A percentile compares a stretch with the other conserved stretches of the same genome.
Evolutionary conservation across 176 grass and related monocot species (phyloP).

Genomic region (Eremochloa ophiuroides): DNA sequence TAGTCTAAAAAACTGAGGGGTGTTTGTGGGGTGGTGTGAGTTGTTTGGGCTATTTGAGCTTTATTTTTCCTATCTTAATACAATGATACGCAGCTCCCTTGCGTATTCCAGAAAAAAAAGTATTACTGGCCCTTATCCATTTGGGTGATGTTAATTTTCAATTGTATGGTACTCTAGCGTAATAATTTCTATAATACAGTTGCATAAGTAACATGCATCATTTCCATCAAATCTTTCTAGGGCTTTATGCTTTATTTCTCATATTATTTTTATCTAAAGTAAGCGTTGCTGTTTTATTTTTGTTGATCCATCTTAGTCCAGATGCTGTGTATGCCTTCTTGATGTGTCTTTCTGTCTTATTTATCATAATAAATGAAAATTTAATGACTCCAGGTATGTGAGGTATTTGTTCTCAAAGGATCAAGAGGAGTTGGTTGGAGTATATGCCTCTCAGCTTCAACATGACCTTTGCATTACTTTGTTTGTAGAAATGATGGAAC

Average conservation of each 20-base stretch:
- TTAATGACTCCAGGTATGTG: slow-evolving; percentile 69
- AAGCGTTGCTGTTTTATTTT: not conserved
- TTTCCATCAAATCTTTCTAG: not conserved
- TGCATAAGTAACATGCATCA: not conserved
- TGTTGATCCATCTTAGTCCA: not conserved
- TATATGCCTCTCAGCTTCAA: slow-evolving; percentile 91
- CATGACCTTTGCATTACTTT: slow-evolving; percentile 81
- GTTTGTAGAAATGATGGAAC: slow-evolving; percentile 95
- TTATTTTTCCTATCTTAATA: no score
- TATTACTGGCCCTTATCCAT: not conserved
- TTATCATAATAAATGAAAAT: slow-evolving; percentile 6
- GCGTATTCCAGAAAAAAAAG: no score
- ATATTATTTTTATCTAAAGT: not conserved
- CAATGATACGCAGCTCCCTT: no score
- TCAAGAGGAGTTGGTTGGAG: slow-evolving; percentile 92
- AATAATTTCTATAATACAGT: not conserved
- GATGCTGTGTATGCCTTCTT: slow-evolving; percentile 2
- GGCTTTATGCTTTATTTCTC: not conserved
- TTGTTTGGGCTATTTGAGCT: no score
- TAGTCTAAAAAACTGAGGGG: no score
- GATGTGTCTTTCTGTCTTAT: not conserved
- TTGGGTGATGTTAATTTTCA: not conserved
- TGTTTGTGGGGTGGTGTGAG: no score
- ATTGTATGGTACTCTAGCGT: not conserved
- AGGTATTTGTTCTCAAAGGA: slow-evolving; percentile 90